Evolutionary conservation across 768 basidiomycete species (phyloP), one percentile per base, ranked within the genome.

Genomic region (Phylloporus arenicola): DNA sequence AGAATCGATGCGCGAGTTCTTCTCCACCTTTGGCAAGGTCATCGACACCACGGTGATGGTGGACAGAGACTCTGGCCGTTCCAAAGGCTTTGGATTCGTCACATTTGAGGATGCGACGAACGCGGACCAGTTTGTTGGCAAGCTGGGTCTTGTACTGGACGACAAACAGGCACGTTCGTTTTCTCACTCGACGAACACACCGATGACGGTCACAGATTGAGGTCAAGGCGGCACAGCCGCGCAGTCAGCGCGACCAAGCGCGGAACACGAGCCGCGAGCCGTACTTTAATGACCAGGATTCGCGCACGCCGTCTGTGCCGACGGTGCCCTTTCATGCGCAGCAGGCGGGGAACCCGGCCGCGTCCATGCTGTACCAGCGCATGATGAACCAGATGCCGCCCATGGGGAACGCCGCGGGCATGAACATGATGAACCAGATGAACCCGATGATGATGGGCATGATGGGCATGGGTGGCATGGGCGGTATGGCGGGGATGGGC

Each of bases 1-100:
- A 6, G 86, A 88, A 20, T 75, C 79, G 2, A 82, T 92, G 78
- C 77, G 79, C 30, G 72, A 75, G 14, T 89, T 84, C 69, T 88
- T 91, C 59, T 64, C 74, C 10, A 71, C 81, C 30, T 90, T 82
- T 59, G 89, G 89, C n/a, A 80, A 79, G 50, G 85, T 92, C 47
- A 80, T 88, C 44, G 89, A 92, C 59, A 80, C 88, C 3, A 90
- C 87, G 3, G 86, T 92, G 45, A 92, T 92, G 89, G 75, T 88
- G 51, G 89, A 92, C 64, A 76, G 84, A 45, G 86, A 89, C 48
- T 80, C 83, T 11, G 78, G 77, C 5, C 73, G 86, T 22, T 84
- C 82, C 29, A 88, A 91, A 65, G 89, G 89, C 1, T 92, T 92
- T 57, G 89, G 88, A 1, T 92, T 92, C 54, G 83, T 91, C 40